phyloP scores from a whole-genome alignment of 257 asterid genomes.

The Echites panduratus region DNA sequence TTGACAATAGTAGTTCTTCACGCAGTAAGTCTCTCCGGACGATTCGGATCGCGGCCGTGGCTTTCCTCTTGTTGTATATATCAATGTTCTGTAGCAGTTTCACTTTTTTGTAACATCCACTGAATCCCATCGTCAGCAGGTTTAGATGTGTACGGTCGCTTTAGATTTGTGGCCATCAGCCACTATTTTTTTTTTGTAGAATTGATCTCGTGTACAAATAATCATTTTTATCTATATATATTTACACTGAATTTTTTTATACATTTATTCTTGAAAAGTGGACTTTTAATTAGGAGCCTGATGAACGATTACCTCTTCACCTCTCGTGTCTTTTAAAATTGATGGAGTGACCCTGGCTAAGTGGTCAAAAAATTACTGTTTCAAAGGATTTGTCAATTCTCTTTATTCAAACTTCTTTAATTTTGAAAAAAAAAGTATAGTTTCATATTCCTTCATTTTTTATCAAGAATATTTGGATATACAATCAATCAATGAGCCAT shows the following conservation, averaged over 20 bases:
- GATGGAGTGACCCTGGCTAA: no score
- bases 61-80: constrained; percentile 36
- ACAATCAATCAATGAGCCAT: no score
- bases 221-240: neutral
- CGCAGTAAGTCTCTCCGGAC: constrained; percentile 17
- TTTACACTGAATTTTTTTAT: neutral
- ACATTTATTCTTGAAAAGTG: neutral
- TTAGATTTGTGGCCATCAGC: neutral
- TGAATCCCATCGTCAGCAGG: neutral
- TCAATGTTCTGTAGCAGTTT: constrained; percentile 26
- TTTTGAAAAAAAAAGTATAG: no score
- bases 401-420: no score
- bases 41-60: constrained; percentile 16
- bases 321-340: no score
- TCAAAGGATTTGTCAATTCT: no score
- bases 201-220: neutral
- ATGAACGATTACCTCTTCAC: no score
- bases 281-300: neutral
- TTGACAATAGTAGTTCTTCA: constrained; percentile 29
- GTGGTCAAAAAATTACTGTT: no score
- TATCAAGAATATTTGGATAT: no score
- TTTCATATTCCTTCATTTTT: no score
- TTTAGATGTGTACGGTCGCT: neutral
- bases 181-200: neutral
- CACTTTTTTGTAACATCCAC: constrained; percentile 37